Evolutionary conservation across 495 filamentous ascomycete species (phyloP).

Genomic region (Penicillium paradoxum): DNA sequence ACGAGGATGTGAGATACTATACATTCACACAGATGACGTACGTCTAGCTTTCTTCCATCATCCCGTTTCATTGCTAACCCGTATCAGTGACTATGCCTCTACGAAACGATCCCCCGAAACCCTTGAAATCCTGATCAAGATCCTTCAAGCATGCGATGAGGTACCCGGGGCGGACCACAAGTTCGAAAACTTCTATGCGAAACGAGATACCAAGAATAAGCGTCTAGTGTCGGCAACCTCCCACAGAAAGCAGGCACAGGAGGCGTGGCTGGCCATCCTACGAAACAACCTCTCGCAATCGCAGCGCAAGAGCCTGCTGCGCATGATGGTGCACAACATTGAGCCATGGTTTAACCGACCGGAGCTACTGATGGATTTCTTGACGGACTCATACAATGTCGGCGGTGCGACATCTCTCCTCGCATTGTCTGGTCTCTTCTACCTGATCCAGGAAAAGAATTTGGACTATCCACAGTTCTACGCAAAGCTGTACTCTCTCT

Average conservation of each 20-base stretch:
- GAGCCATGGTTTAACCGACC: slow-evolving; percentile 82
- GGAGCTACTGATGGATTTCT: slow-evolving; percentile 93
- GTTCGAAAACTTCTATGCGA: slow-evolving; percentile 61
- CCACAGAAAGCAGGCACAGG: slow-evolving; percentile 61
- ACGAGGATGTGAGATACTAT: slow-evolving; percentile 80
- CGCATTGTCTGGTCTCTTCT: slow-evolving; percentile 89
- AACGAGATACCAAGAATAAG: slow-evolving; percentile 61
- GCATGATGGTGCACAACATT: slow-evolving; percentile 67
- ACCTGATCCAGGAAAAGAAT: slow-evolving; percentile 88
- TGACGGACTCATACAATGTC: slow-evolving; percentile 83
- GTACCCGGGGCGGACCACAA: slow-evolving; percentile 58
- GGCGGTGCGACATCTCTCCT: slow-evolving; percentile 83
- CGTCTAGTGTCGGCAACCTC: slow-evolving; percentile 33
- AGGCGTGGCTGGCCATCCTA: slow-evolving; percentile 78
- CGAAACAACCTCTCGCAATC: slow-evolving; percentile 54
- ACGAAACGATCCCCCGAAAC: slow-evolving; percentile 29
- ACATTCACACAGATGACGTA: slow-evolving; percentile 69
- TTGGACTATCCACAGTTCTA: slow-evolving; percentile 97
- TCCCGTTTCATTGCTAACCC: slow-evolving; percentile 28
- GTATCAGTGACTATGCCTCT: slow-evolving; percentile 29
- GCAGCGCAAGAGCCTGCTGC: slow-evolving; percentile 76
- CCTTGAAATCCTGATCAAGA: slow-evolving; percentile 53
- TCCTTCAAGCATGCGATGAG: slow-evolving; percentile 62
- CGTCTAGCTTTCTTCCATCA: slow-evolving; percentile 18
- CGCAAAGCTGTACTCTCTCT: slow-evolving; percentile 82